These are phyloP conservation scores for Rhynchosporium secalis DNA, from an alignment of 2,329 filamentous ascomycete genomes.

Conservation along the genomic window DNA sequence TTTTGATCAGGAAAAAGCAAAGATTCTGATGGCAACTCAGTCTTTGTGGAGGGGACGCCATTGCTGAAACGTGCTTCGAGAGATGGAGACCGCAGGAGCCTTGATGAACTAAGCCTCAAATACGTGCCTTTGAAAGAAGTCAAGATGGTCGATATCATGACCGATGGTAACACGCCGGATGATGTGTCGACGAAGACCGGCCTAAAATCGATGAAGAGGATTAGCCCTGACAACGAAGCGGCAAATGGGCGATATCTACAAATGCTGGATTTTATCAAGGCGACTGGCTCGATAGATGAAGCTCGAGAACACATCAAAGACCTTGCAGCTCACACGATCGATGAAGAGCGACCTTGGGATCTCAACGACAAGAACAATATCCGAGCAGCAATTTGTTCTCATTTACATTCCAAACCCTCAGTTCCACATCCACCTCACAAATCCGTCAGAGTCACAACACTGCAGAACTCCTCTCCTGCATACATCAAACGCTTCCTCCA, in stretches of 20 bases:
- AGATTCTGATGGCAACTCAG: slow-evolving; percentile 43
- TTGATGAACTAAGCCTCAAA: slow-evolving; percentile 14
- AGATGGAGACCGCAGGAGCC: slow-evolving; percentile 30
- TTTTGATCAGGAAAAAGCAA: slow-evolving; percentile 30
- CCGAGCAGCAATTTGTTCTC: slow-evolving; percentile 51
- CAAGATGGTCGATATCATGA: slow-evolving; percentile 41
- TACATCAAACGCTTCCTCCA: slow-evolving; percentile 48
- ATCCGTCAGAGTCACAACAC: slow-evolving; percentile 51
- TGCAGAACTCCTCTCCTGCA: slow-evolving; percentile 46
- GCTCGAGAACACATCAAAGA: slow-evolving; percentile 38
- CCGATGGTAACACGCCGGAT: slow-evolving; percentile 43
- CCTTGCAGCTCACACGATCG: slow-evolving; percentile 14
- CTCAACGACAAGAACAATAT: slow-evolving; percentile 46
- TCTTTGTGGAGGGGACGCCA: slow-evolving; percentile 48
- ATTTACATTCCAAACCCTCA: slow-evolving; percentile 49
- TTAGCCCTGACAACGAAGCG: slow-evolving; percentile 47
- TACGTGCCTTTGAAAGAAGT: slow-evolving; percentile 9
- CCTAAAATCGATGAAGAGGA: slow-evolving; percentile 44
- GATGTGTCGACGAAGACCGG: slow-evolving; percentile 42
- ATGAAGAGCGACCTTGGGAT: slow-evolving; percentile 40
- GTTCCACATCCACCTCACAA: slow-evolving; percentile 51
- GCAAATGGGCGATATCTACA: slow-evolving; percentile 46
- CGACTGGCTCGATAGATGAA: slow-evolving; percentile 44
- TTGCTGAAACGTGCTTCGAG: slow-evolving; percentile 47
- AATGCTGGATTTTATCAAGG: slow-evolving; percentile 44